Evolutionary conservation across 106 monocot genomes (phyloP).

Genomic region (Hemerocallis citrina): DNA sequence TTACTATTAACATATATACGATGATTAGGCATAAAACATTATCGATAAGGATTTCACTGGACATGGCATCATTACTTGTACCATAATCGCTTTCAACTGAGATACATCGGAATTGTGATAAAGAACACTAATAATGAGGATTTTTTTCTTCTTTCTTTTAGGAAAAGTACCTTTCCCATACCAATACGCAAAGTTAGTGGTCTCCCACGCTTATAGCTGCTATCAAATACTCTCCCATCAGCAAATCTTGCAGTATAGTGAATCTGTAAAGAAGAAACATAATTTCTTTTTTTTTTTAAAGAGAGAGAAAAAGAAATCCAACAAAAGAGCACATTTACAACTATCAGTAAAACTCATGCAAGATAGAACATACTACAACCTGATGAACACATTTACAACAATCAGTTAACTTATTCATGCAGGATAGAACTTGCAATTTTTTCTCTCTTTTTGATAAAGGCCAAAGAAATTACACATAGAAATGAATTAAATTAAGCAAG

Average conservation of each 20-base stretch:
- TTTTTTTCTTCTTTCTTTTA: background rate
- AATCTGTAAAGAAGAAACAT: conserved; percentile 31
- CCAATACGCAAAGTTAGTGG: conserved; percentile 83
- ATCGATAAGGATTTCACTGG: background rate
- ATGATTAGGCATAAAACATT: too few relatives aligned
- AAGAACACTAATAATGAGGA: background rate
- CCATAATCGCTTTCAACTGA: background rate
- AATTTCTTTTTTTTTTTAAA: too few relatives aligned
- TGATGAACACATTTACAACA: too few relatives aligned
- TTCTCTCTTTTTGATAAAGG: too few relatives aligned
- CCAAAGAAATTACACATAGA: too few relatives aligned
- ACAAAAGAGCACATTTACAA: background rate
- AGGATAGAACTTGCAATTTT: too few relatives aligned
- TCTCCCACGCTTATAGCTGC: conserved; percentile 85
- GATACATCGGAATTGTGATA: background rate
- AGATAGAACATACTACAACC: too few relatives aligned
- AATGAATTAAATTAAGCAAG: too few relatives aligned
- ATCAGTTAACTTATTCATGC: too few relatives aligned
- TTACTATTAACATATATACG: too few relatives aligned
- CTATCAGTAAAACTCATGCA: background rate
- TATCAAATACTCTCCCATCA: conserved; percentile 88
- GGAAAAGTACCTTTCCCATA: conserved; percentile 57
- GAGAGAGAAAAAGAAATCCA: background rate
- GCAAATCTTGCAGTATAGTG: conserved; percentile 91
- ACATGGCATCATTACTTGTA: background rate